Conservation (phyloP, 345 rosid species). For the Boechera stricta region DNA sequence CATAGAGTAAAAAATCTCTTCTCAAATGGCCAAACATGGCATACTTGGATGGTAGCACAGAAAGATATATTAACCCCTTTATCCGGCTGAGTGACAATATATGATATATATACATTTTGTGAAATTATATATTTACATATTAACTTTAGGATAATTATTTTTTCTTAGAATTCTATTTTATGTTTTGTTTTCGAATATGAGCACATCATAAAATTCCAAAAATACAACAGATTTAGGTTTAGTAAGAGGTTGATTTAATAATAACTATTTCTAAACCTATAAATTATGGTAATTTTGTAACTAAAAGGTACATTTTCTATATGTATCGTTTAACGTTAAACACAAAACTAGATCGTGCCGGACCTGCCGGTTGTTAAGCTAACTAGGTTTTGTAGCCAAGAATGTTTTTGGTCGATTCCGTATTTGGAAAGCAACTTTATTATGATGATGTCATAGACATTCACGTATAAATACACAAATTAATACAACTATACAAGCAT, state of each 20-base stretch:
- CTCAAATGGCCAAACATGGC: no score
- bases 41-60: no score
- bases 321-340: neutral
- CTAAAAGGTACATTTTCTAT: neutral
- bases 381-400: slow-evolving; percentile 27
- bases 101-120: no score
- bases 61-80: no score
- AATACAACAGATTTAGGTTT: neutral
- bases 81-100: no score
- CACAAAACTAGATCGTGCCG: slow-evolving; percentile 2
- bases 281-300: neutral
- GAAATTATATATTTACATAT: neutral
- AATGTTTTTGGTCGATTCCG: slow-evolving; percentile 13
- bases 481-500: neutral
- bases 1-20: no score
- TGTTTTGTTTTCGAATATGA: no score
- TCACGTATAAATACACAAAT: neutral
- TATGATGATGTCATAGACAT: neutral
- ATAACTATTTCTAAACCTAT: neutral
- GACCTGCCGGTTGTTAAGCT: slow-evolving; percentile 23
- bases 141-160: neutral
- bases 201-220: neutral
- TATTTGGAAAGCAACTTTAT: neutral
- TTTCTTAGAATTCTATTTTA: no score
- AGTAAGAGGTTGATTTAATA: neutral